A percentile compares a stretch with the other conserved stretches of the same genome.
Conservation (phyloP, 192 early-diverging fungal species). For the Mortierella hygrophila region DNA sequence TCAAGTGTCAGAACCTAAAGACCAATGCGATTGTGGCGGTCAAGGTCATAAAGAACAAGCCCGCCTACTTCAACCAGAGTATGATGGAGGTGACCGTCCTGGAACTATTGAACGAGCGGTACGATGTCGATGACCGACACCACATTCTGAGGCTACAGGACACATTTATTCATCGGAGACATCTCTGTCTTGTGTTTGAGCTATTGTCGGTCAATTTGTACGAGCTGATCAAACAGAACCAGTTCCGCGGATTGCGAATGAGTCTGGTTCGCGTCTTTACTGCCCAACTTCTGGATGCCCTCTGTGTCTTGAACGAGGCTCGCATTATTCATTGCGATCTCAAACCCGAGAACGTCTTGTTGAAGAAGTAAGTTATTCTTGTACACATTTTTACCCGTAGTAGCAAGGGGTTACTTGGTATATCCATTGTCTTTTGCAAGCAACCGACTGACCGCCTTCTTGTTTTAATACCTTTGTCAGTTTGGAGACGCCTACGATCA, state of each 20-base stretch:
- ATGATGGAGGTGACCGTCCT: slow-evolving; percentile 97
- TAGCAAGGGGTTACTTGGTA: too few species aligned
- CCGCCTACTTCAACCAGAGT: slow-evolving; percentile 97
- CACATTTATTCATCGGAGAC: slow-evolving; percentile 92
- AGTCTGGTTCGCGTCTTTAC: slow-evolving; percentile 95
- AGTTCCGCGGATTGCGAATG: slow-evolving; percentile 93
- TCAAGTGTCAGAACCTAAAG: slow-evolving; percentile 94
- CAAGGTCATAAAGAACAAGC: slow-evolving; percentile 99
- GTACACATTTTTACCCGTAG: too few species aligned
- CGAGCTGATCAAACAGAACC: slow-evolving; percentile 98
- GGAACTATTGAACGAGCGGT: slow-evolving; percentile 89
- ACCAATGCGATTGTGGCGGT: slow-evolving; percentile 93
- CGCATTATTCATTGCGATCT: slow-evolving; percentile 98
- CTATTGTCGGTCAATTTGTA: slow-evolving; percentile 97
- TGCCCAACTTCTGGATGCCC: slow-evolving; percentile 92
- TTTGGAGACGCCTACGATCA: slow-evolving; percentile 91
- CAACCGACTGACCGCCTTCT: neutral
- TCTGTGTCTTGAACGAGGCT: slow-evolving; percentile 88
- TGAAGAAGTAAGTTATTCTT: slow-evolving; percentile 75
- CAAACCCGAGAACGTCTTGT: slow-evolving; percentile 97
- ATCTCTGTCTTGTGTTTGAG: slow-evolving; percentile 98
- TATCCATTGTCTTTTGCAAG: neutral
- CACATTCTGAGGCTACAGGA: slow-evolving; percentile 92
- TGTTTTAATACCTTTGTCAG: slow-evolving; percentile 53
- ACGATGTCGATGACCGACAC: slow-evolving; percentile 89